Base-by-base conservation (phyloP, 139 green algal species). In the Zygnema circumcarinatum region DNA sequence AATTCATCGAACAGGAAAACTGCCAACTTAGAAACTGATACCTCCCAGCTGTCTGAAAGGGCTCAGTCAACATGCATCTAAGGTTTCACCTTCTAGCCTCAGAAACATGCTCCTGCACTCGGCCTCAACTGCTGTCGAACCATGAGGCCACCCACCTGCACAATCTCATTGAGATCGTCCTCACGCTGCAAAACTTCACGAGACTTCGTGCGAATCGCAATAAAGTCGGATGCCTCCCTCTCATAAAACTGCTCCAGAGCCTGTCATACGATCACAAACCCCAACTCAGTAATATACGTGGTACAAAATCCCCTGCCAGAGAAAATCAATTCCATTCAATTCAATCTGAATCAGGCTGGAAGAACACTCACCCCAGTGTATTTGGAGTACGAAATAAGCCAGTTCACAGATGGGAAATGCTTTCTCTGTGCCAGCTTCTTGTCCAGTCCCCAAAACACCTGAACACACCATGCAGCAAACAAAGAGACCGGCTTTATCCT, bases 351-450 rank as follows among this genome's bases (percentile, higher is more conserved):
- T n/a, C n/a, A n/a, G 25, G 54, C 54, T 72, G 54, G 11, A 20
- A 78, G 69, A 1, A 39, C 40, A 79, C 78, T 76, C 54, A 92
- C 90, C 92, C 98, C 98, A 92, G 92, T 96, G 96, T 99, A 99
- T 92, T 99, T 99, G 83, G 92, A 96, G 93, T 99, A 99, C 32
- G 94, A 98, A 90, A 99, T 98, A 85, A 99, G 94, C 97, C 97
- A 99, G 94, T 99, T 99, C 87, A 99, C 97, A 0, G 94, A 97
- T 16, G 97, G 97, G 92, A 99, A 99, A 92, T 99, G 97, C 94
- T 99, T 99, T 86, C 97, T 94, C 93, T 99, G 97, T 1, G 97
- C 97, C 74, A 99, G 95, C 95, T 99, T 99, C 95, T 99, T 99
- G 94, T 99, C 97, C 90, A 99, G 87, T n/a, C 97, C 97, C 97